Evolutionary conservation across 306 rosid species (phyloP).

Genomic region (Gillenia trifoliata): DNA sequence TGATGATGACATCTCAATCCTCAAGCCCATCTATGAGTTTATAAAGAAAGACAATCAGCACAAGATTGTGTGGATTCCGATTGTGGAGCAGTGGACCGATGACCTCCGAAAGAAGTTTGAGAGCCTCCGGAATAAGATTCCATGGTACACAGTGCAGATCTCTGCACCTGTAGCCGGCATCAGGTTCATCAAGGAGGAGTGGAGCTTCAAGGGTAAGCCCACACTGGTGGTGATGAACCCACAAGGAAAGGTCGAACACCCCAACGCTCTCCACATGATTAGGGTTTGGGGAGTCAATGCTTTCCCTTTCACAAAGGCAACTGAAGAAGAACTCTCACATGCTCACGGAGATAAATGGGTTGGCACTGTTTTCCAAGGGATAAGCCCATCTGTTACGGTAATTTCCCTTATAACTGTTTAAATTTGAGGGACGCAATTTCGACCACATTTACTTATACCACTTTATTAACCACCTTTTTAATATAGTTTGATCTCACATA

Average conservation of each 20-base stretch:
- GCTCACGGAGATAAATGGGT: conserved; percentile 7
- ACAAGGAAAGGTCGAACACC: conserved; percentile 34
- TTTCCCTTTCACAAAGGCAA: conserved; percentile 26
- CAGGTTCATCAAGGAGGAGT: conserved; percentile 43
- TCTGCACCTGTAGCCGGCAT: conserved; percentile 29
- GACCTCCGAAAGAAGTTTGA: conserved; percentile 45
- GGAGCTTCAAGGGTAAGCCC: conserved; percentile 49
- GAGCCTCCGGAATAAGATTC: conserved; percentile 34
- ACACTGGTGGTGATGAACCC: conserved; percentile 29
- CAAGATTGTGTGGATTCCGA: conserved; percentile 64
- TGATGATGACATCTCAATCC: conserved; percentile 26
- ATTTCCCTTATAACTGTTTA: neutral
- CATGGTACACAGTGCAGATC: conserved; percentile 42
- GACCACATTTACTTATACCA: too few relatives aligned
- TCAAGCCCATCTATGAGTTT: conserved; percentile 31
- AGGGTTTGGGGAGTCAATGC: conserved; percentile 43
- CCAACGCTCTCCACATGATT: conserved; percentile 48
- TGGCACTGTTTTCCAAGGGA: neutral
- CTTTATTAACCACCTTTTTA: too few relatives aligned
- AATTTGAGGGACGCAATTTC: neutral
- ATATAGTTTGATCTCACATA: too few relatives aligned
- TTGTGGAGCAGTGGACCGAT: conserved; percentile 46
- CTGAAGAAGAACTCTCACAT: neutral
- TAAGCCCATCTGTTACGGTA: conserved; percentile 27
- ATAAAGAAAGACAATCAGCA: conserved; percentile 19